A percentile compares a stretch with the other conserved stretches of the same genome.
Evolutionary conservation across 2,329 filamentous ascomycete genomes (phyloP).

Genomic region (Beauveria pseudobassiana): DNA sequence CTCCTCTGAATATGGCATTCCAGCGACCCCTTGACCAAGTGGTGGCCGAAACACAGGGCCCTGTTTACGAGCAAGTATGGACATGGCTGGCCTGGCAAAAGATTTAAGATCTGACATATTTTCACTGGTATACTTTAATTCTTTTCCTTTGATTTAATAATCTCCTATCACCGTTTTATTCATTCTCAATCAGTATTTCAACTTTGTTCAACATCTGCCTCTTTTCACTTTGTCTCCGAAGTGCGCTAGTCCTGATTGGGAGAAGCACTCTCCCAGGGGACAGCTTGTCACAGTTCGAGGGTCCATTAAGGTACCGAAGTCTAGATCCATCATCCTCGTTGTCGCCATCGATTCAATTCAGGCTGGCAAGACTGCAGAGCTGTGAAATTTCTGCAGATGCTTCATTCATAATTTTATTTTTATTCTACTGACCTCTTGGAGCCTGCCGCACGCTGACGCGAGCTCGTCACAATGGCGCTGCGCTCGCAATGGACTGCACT

Average conservation of each 20-base stretch:
- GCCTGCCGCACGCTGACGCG: not conserved
- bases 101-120: too few relatives aligned
- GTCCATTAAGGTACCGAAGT: not conserved
- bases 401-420: not conserved
- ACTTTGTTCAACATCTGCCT: too few relatives aligned
- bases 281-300: conserved; percentile 10
- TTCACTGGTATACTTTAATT: too few relatives aligned
- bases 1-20: too few relatives aligned
- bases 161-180: not conserved
- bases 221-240: too few relatives aligned
- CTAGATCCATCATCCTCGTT: not conserved
- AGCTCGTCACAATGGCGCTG: conserved; percentile 8
- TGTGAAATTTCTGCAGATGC: conserved; percentile 2
- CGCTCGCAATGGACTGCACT: conserved; percentile 50
- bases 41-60: too few relatives aligned
- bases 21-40: too few relatives aligned
- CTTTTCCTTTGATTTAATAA: not conserved
- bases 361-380: not conserved
- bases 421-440: not conserved
- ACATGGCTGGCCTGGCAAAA: too few relatives aligned
- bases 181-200: too few relatives aligned
- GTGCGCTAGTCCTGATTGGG: conserved; percentile 3
- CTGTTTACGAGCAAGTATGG: too few relatives aligned
- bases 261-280: conserved; percentile 7
- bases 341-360: conserved; percentile 1